Conservation (phyloP, 148 eudicot species). For the Spergularia marina region DNA sequence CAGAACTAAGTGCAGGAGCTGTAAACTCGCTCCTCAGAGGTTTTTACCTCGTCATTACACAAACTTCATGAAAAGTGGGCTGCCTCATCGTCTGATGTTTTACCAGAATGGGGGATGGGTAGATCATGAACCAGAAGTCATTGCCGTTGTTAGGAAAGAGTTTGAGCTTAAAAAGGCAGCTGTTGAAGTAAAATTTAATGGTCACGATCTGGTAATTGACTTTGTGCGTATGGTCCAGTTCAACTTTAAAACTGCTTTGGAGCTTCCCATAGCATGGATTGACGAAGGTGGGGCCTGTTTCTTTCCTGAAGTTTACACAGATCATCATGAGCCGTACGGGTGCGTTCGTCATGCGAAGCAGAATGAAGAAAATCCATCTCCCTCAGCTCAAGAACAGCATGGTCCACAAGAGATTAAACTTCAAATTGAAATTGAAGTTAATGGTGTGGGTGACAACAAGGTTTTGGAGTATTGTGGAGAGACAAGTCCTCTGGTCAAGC, state of each 20-base stretch:
- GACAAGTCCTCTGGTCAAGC: slow-evolving; percentile 55
- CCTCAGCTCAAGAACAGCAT: slow-evolving; percentile 12
- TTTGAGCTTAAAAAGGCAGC: slow-evolving; percentile 57
- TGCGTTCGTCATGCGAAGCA: slow-evolving; percentile 26
- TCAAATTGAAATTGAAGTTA: slow-evolving; percentile 75
- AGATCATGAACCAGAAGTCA: slow-evolving; percentile 56
- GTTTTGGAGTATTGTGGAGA: slow-evolving; percentile 59
- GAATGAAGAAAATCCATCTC: slow-evolving; percentile 33
- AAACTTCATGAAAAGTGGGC: slow-evolving; percentile 59
- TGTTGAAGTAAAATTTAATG: slow-evolving; percentile 54
- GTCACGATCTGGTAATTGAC: slow-evolving; percentile 49
- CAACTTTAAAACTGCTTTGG: slow-evolving; percentile 53
- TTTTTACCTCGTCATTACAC: slow-evolving; percentile 45
- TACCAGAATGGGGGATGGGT: slow-evolving; percentile 67
- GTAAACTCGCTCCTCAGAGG: slow-evolving; percentile 32
- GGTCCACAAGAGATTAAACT: slow-evolving; percentile 55
- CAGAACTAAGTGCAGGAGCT: slow-evolving; percentile 36
- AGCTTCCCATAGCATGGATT: slow-evolving; percentile 86
- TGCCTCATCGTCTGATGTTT: slow-evolving; percentile 71
- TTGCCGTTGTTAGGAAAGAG: slow-evolving; percentile 48
- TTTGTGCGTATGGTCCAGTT: slow-evolving; percentile 72
- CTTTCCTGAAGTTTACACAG: slow-evolving; percentile 63
- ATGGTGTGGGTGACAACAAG: slow-evolving; percentile 38
- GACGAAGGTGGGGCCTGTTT: slow-evolving; percentile 79
- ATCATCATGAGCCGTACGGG: slow-evolving; percentile 32